Evolutionary conservation across 306 rosid species (phyloP), one percentile per base, ranked within the genome.

Genomic region (Carpinus viminea): DNA sequence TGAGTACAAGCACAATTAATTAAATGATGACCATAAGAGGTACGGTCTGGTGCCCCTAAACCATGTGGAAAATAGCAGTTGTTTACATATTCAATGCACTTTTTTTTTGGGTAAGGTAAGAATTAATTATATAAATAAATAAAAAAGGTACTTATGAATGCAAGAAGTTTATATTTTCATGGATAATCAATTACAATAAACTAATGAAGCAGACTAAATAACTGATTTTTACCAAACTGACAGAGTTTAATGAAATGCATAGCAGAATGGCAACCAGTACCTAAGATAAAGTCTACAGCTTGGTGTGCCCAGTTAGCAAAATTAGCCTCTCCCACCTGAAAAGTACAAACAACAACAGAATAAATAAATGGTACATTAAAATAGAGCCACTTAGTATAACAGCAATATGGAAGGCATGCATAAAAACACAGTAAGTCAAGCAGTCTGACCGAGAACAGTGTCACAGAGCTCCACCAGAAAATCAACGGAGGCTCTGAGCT

Each of bases 381-480:
- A 59, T 18, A 68, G 43, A 24, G 85, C 41, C 38, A n/a, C 18
- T 72, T 13, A 13, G 0, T 38, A 69, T 11, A 21, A 15, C 17
- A 60, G 2, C 5, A 8, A 56, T 61, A 61, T 61, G 48, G 13
- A 50, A 51, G 48, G 7, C 21, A 17, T 13, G 59, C n/a, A 21
- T 26, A 51, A 50, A 34, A 24, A 75, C 16, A 47, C n/a, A 51
- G 28, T 47, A 11, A 78, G 73, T 60, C 45, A 54, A 72, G 69
- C 68, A 76, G 74, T 26, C 89, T 87, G 38, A 90, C 97, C 45
- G 91, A 84, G 90, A 91, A 62, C 69, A 36, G 88, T 84, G 50
- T 86, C 95, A 61, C 92, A 92, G 26, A 94, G 88, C 80, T 94
- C 98, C 88, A 91, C 91, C 71, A 95, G 93, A 87, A 89, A 95